phyloP scores from a whole-genome alignment of 306 rosid genomes.

The Prunus fruticosa region DNA sequence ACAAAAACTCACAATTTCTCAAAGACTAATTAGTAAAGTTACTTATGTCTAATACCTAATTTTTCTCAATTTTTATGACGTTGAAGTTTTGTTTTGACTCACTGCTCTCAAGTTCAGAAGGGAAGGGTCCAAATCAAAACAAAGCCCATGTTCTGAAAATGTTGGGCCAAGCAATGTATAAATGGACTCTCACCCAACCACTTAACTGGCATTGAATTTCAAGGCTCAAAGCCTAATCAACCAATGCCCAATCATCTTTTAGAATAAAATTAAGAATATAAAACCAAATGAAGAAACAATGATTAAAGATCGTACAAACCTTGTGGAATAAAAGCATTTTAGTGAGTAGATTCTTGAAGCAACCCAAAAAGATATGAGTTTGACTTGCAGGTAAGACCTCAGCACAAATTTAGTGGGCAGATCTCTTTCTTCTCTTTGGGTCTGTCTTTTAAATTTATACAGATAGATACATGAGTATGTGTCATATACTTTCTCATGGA shows the following conservation, averaged over 20 bases:
- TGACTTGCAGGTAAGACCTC: conserved; percentile 27
- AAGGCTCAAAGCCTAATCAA: not conserved
- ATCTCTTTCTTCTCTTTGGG: too few relatives aligned
- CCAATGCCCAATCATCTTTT: not conserved
- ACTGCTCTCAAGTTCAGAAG: too few relatives aligned
- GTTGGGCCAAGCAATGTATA: not conserved
- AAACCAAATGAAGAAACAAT: not conserved
- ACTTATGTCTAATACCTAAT: too few relatives aligned
- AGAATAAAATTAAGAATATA: not conserved
- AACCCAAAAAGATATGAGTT: conserved; percentile 4
- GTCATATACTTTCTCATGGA: not conserved
- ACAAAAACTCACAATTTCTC: too few relatives aligned
- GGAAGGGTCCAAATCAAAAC: too few relatives aligned
- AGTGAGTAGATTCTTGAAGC: conserved; percentile 30
- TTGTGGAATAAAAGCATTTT: conserved; percentile 22
- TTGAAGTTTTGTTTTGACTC: too few relatives aligned
- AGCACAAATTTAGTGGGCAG: not conserved
- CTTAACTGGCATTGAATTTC: not conserved
- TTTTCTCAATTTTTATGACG: too few relatives aligned
- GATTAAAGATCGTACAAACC: not conserved
- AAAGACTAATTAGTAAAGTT: too few relatives aligned
- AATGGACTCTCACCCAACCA: not conserved
- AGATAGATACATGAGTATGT: not conserved
- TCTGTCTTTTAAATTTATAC: not conserved
- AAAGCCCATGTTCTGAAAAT: not conserved